These are phyloP conservation scores for Solanum rostratum DNA, from an alignment of 257 asterid genomes.

Conservation along the genomic window DNA sequence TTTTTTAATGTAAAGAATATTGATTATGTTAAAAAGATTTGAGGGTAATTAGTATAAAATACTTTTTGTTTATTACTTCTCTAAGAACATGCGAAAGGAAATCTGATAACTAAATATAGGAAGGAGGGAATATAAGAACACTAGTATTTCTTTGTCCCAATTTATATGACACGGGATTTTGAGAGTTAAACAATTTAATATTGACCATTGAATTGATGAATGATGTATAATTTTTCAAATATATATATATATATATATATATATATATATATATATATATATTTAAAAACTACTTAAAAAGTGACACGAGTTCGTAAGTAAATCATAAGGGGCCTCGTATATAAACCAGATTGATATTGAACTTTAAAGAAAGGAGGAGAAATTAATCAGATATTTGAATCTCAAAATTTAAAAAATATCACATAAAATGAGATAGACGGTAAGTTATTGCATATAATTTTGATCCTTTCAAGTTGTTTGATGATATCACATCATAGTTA, in stretches of 20 bases:
- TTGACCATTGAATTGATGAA: background rate
- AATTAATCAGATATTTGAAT: background rate
- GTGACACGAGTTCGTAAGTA: no score
- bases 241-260: no score
- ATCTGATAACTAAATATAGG: background rate
- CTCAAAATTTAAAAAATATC: rapidly evolving
- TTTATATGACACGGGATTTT: background rate
- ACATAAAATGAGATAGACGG: background rate
- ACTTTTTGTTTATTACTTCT: background rate
- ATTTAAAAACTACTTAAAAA: no score
- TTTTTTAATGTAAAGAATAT: background rate
- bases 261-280: no score
- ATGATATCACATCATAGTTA: background rate
- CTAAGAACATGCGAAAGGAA: background rate
- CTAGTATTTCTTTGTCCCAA: rapidly evolving
- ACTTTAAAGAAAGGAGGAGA: no score
- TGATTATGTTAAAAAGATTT: background rate
- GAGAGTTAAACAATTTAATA: no score
- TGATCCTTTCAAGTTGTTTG: background rate
- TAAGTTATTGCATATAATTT: background rate
- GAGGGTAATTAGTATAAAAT: background rate
- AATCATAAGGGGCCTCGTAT: no score
- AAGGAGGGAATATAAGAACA: background rate
- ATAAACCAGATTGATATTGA: no score
- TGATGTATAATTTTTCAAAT: no score